Conservation (phyloP, 2,329 filamentous ascomycete species). For the Aspergillus sp. region DNA sequence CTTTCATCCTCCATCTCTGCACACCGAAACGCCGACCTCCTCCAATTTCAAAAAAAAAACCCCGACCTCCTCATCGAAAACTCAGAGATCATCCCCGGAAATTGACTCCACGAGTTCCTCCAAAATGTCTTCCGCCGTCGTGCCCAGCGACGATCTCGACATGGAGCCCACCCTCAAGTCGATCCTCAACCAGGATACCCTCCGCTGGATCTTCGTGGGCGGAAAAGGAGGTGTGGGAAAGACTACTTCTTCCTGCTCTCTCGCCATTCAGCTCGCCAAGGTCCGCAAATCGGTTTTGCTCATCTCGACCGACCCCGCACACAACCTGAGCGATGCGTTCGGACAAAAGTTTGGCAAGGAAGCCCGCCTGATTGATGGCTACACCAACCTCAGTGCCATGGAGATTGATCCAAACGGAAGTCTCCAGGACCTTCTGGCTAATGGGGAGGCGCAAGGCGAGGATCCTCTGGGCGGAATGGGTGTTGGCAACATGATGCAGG, state of each 20-base stretch:
- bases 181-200: slow-evolving; percentile 88
- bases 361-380: slow-evolving; percentile 85
- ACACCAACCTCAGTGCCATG: slow-evolving; percentile 93
- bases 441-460: slow-evolving; percentile 57
- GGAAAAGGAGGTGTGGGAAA: slow-evolving; percentile 98
- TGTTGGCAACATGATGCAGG: slow-evolving; percentile 97
- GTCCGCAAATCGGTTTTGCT: slow-evolving; percentile 92
- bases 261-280: slow-evolving; percentile 94
- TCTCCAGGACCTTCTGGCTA: slow-evolving; percentile 88
- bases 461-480: slow-evolving; percentile 67
- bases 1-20: neutral
- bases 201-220: slow-evolving; percentile 98
- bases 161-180: slow-evolving; percentile 92
- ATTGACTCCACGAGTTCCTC: neutral
- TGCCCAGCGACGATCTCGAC: slow-evolving; percentile 56
- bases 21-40: slow-evolving; percentile 1
- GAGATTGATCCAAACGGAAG: slow-evolving; percentile 98
- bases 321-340: slow-evolving; percentile 97
- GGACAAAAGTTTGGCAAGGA: slow-evolving; percentile 99
- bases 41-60: slow-evolving; percentile 1
- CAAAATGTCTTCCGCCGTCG: slow-evolving; percentile 32
- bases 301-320: slow-evolving; percentile 96
- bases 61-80: neutral
- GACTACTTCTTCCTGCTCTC: slow-evolving; percentile 97
- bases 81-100: neutral